Base-by-base conservation (phyloP, 345 rosid species). In the Xanthoceras sorbifolium region DNA sequence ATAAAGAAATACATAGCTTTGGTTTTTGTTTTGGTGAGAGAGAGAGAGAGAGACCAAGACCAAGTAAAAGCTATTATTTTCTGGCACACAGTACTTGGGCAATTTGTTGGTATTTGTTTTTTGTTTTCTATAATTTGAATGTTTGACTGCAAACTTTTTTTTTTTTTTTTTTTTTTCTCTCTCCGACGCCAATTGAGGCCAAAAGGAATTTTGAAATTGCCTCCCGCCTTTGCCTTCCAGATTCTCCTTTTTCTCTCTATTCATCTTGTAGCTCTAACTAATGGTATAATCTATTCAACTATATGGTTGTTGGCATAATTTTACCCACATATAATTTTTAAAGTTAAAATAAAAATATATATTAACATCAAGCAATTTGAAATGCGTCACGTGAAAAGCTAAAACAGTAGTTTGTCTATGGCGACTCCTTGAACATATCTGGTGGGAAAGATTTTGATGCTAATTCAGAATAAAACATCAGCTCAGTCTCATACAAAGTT, bases 161-260 rank as follows among this genome's bases (percentile, higher is more conserved):
- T 34, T 10, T 11, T 12, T 11, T 44, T n/a, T 3, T n/a, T 28
- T 2, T 3, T 57, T 57, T 54, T 17, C 1, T 52, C 15, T 71
- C 40, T 48, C 74, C 67, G 80, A 78, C 84, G 86, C 82, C 86
- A 84, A 78, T 42, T 67, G 62, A 78, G 84, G 82, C 84, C 76
- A 72, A 50, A 4, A 17, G 20, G 11, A 29, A n/a, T 70, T 81
- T 77, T 73, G 72, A 81, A 82, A 34, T 60, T 63, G 6, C 68
- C 54, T 73, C 84, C 87, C 82, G 73, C 80, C 74, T 50, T 38
- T 44, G 11, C 50, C 50, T 12, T 46, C 52, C 20, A 3, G 15
- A 14, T 46, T 46, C 52, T 14, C 17, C 15, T 46, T 46, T 46
- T 14, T 3, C 6, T 46, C 52, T 15, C 52, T 46, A n/a, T 17